Evolutionary conservation across 2,329 filamentous ascomycete species (phyloP), one percentile per base, ranked within the genome.

Genomic region (Lachnellula suecica): DNA sequence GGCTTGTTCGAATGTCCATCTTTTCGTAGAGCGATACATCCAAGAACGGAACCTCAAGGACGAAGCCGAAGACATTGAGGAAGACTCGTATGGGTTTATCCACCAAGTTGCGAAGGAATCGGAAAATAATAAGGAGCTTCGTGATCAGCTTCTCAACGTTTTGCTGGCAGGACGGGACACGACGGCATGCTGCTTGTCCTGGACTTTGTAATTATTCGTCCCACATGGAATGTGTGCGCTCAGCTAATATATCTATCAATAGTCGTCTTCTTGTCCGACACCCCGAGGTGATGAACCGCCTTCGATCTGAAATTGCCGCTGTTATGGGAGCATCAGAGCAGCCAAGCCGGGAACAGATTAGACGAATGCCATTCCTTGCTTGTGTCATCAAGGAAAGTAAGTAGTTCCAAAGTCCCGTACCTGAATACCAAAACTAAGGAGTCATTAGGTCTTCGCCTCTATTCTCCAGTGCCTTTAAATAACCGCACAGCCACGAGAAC

Each of bases 251-350:
- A 27, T 15, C 35, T 23, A 44, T 45, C 24, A 22, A 40, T 15
- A 48, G 44, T 54, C 72, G 71, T 59, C 66, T 72, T 15, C 66
- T 81, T 15, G 71, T 76, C 2, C 67, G 72, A 5, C 61, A 72
- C 38, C 72, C 72, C 0, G 68, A 71, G 5, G 68, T 76, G 2
- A 73, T 74, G 22, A 53, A 61, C 8, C 71, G 70, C 25, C 64
- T 83, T 20, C 70, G 71, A 50, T 53, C 54, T 3, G 77, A 81
- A 61, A 70, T 79, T 4, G 48, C 53, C 2, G 79, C 73, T 65
- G 76, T 81, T 11, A 58, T 85, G 49, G 82, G 76, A 42, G 73
- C 76, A 63, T 71, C 71, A 72, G 66, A 52, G 8, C 24, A 24
- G 37, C 44, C n/a, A 7, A 49, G 20, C 40, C 29, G 51, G 20